Percentiles rank a stretch among this genome's conserved stretches.
Conservation (phyloP, 192 early-diverging fungal genomes). For the Spizellomyces punctatus region DNA sequence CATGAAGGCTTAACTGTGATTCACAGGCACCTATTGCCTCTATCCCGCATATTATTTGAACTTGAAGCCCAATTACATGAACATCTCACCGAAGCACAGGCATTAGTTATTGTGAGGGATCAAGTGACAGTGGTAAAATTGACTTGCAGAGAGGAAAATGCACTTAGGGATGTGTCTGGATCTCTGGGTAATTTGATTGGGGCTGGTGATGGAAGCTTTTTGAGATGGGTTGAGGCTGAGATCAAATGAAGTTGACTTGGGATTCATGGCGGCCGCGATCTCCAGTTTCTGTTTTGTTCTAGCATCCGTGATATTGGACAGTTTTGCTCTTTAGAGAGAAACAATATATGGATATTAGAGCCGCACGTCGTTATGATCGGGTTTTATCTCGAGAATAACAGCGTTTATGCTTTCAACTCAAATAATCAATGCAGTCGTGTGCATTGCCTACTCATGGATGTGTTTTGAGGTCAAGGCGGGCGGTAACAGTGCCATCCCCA, state of each 20-base stretch:
- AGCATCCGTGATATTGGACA: too few species aligned
- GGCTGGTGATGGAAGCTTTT: neutral
- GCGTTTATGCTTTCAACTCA: too few species aligned
- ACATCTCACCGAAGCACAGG: conserved; percentile 9
- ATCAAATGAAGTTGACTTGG: neutral
- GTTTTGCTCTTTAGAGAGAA: too few species aligned
- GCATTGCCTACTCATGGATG: too few species aligned
- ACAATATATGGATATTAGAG: too few species aligned
- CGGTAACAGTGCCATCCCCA: too few species aligned
- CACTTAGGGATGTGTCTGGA: neutral
- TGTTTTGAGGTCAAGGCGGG: too few species aligned
- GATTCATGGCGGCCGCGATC: too few species aligned
- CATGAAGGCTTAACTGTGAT: neutral
- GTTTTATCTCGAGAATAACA: too few species aligned
- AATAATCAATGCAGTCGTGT: too few species aligned
- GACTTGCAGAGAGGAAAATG: neutral
- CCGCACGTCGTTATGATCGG: too few species aligned
- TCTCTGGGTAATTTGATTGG: neutral
- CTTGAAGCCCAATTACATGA: neutral
- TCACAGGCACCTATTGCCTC: conserved; percentile 2
- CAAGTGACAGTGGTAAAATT: conserved; percentile 2
- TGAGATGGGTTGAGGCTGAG: neutral
- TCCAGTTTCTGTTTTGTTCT: too few species aligned
- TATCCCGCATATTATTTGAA: conserved; percentile 3
- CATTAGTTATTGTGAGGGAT: conserved; percentile 8